phyloP scores from a whole-genome alignment of 2,329 filamentous ascomycete genomes.

The Talaromyces pinophilus region DNA sequence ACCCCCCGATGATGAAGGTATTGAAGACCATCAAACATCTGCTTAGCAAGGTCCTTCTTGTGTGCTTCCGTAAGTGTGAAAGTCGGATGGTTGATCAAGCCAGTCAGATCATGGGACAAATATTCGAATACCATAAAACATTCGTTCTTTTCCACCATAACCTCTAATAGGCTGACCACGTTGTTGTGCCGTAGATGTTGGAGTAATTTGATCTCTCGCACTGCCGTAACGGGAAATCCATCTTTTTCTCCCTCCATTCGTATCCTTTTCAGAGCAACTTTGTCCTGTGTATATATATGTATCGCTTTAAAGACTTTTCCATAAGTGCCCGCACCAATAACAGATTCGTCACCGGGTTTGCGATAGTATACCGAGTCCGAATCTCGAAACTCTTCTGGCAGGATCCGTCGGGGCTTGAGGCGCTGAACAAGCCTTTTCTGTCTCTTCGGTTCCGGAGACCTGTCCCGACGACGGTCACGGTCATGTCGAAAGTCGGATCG shows the following conservation, averaged over 20 bases:
- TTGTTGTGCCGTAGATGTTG: conserved; percentile 91
- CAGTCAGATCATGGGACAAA: conserved; percentile 91
- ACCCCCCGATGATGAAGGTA: conserved; percentile 94
- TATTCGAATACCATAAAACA: conserved; percentile 99
- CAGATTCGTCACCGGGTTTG: conserved; percentile 96
- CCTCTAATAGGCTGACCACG: conserved; percentile 84
- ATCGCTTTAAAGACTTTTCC: conserved; percentile 94
- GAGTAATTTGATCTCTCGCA: conserved; percentile 94
- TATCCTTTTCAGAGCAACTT: conserved; percentile 96
- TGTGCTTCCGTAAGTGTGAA: conserved; percentile 83
- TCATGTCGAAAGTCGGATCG: conserved; percentile 41
- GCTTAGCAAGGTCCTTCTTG: conserved; percentile 88
- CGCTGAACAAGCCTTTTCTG: conserved; percentile 70
- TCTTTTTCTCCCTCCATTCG: conserved; percentile 99
- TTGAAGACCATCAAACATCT: conserved; percentile 90
- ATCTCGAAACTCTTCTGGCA: conserved; percentile 69
- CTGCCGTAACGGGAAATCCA: conserved; percentile 94
- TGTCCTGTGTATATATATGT: conserved; percentile 71
- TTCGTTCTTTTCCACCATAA: conserved; percentile 98
- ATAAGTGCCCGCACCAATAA: conserved; percentile 92
- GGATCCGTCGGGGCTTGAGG: conserved; percentile 67
- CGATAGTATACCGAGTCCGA: conserved; percentile 92
- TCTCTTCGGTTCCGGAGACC: conserved; percentile 54
- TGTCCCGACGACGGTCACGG: conserved; percentile 42
- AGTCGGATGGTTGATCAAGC: conserved; percentile 88